These are phyloP conservation scores for Mortierella sp. DNA, from an alignment of 371 early-diverging fungal genomes.

Conservation along the genomic window DNA sequence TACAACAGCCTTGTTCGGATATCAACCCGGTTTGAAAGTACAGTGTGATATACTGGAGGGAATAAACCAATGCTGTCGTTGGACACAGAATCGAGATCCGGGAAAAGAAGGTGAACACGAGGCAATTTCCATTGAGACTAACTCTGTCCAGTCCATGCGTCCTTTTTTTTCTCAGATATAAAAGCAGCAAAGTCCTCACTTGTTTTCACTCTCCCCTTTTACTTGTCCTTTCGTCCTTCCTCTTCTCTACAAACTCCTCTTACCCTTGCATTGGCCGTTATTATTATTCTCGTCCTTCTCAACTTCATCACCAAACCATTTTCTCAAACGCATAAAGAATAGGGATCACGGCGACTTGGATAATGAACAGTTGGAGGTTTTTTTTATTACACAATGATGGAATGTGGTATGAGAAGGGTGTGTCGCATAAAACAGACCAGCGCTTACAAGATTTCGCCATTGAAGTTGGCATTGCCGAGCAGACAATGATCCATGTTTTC, in stretches of 20 bases:
- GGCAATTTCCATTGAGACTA: background rate
- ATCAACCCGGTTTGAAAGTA: too few species aligned
- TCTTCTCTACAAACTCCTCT: background rate
- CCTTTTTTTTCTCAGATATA: background rate
- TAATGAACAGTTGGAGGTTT: too few species aligned
- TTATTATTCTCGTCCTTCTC: background rate
- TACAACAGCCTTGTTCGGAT: too few species aligned
- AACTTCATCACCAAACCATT: too few species aligned
- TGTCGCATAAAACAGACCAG: too few species aligned
- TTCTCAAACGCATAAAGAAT: too few species aligned
- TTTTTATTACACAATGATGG: too few species aligned
- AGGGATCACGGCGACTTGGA: too few species aligned
- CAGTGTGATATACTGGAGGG: too few species aligned
- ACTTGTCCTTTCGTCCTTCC: background rate
- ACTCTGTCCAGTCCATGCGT: background rate
- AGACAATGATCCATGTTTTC: constrained; percentile 26
- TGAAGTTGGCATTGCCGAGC: constrained; percentile 17
- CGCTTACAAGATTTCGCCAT: background rate
- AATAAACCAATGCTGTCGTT: too few species aligned
- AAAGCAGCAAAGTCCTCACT: background rate
- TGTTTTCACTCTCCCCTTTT: background rate
- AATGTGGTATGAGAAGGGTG: too few species aligned
- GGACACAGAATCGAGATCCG: too few species aligned
- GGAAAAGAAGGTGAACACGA: background rate
- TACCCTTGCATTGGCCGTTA: background rate